A percentile compares a stretch with the other conserved stretches of the same genome.
These are phyloP conservation scores for Candida tallmaniae DNA, from an alignment of 805 yeast genomes.

Conservation along the genomic window DNA sequence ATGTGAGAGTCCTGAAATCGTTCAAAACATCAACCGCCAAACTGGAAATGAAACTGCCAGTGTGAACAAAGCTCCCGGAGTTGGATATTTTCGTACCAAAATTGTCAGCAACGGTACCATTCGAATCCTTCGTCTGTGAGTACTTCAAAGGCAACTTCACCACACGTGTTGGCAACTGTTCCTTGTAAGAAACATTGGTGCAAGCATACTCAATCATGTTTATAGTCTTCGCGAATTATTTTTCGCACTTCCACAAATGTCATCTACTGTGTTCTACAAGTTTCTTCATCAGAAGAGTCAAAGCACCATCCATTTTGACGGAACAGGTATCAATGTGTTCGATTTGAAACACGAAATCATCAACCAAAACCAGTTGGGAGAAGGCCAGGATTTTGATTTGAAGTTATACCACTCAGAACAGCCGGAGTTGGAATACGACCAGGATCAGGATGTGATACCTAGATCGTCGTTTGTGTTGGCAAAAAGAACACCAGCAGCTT, in stretches of 20 bases:
- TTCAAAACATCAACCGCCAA: constrained; percentile 28
- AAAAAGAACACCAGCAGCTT: constrained; percentile 65
- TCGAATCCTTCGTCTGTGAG: neutral
- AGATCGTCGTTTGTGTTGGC: constrained; percentile 83
- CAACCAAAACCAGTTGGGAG: constrained; percentile 70
- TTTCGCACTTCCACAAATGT: constrained; percentile 41
- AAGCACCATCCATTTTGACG: constrained; percentile 82
- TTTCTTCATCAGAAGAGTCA: constrained; percentile 81
- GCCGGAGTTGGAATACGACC: constrained; percentile 67
- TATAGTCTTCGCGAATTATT: neutral
- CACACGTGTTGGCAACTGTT: constrained; percentile 4
- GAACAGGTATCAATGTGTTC: constrained; percentile 93
- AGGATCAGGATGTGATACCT: constrained; percentile 88
- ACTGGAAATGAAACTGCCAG: constrained; percentile 20
- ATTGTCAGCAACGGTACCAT: constrained; percentile 16
- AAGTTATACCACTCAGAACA: constrained; percentile 54
- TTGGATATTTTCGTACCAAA: constrained; percentile 17
- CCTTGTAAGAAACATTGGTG: constrained; percentile 7
- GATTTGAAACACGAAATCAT: constrained; percentile 92
- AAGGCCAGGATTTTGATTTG: constrained; percentile 81
- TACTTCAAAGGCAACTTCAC: constrained; percentile 14
- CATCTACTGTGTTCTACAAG: constrained; percentile 82
- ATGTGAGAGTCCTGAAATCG: constrained; percentile 25
- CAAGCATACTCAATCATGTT: constrained; percentile 6
- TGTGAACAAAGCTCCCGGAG: constrained; percentile 20